Evolutionary conservation across 169 alveolate species (phyloP).

Genomic region (Plasmodium reichenowi): DNA sequence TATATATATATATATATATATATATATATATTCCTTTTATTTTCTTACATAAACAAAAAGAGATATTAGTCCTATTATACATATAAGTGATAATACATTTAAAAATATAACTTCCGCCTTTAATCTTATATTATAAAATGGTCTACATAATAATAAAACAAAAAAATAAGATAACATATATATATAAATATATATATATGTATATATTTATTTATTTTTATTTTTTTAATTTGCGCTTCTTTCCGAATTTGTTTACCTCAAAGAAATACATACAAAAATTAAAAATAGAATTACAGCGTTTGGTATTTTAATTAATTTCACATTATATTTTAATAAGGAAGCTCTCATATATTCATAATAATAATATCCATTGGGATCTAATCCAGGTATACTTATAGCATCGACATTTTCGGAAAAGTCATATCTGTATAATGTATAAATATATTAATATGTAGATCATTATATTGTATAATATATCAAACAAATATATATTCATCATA

Average conservation of each 20-base stretch:
- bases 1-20: constrained; percentile 1
- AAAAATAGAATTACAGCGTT: constrained; percentile 80
- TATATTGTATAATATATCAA: constrained; percentile 10
- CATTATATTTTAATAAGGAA: constrained; percentile 81
- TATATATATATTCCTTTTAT: neutral
- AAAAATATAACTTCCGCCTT: constrained; percentile 80
- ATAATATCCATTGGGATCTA: constrained; percentile 86
- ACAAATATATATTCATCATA: constrained; percentile 26
- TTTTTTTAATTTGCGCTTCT: neutral
- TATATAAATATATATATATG: neutral
- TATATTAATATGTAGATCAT: constrained; percentile 67
- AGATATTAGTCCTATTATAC: constrained; percentile 73
- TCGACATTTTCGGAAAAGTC: constrained; percentile 86
- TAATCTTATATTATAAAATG: constrained; percentile 80
- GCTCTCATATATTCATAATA: constrained; percentile 89
- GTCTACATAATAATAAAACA: constrained; percentile 55
- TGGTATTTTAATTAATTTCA: constrained; percentile 84
- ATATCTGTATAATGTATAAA: constrained; percentile 71
- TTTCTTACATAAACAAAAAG: constrained; percentile 71
- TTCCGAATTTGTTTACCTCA: constrained; percentile 73
- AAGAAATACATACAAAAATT: constrained; percentile 73
- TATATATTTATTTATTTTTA: neutral
- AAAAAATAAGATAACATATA: constrained; percentile 8
- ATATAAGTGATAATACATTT: constrained; percentile 71
- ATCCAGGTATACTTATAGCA: constrained; percentile 82